A percentile compares a stretch with the other conserved stretches of the same genome.
Evolutionary conservation across 2,329 filamentous ascomycete genomes (phyloP).

Genomic region (Myotisia sp.): DNA sequence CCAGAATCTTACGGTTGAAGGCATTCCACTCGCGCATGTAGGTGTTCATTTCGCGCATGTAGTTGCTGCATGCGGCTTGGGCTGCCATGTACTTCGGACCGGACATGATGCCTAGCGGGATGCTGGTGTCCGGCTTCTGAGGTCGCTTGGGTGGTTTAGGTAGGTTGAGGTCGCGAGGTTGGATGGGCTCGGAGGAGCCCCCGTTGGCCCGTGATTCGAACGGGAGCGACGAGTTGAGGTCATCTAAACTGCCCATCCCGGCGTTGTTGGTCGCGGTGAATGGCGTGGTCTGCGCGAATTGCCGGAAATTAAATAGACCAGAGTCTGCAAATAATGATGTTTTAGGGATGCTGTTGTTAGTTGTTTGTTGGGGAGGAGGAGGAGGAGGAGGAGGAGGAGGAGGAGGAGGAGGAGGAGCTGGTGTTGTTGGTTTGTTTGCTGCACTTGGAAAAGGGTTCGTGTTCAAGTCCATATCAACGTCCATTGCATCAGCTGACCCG

Average conservation of each 20-base stretch:
- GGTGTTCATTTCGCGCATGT: conserved; percentile 38
- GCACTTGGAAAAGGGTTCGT: conserved; percentile 4
- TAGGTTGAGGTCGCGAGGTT: conserved; percentile 29
- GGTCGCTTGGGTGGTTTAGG: conserved; percentile 41
- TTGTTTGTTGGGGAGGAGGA: conserved; percentile 3
- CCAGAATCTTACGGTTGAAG: conserved; percentile 42
- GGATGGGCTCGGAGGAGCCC: conserved; percentile 20
- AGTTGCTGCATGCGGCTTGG: conserved; percentile 36
- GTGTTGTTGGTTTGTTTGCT: conserved; percentile 3
- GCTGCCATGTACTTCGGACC: no score
- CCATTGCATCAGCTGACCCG: conserved; percentile 30
- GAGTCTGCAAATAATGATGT: conserved; percentile 1
- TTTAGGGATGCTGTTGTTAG: conserved; percentile 10
- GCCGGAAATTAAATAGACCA: conserved; percentile 33
- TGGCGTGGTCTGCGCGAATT: conserved; percentile 37
- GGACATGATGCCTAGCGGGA: no score
- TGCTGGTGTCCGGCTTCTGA: no score
- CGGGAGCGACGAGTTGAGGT: conserved; percentile 41
- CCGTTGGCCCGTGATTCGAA: conserved; percentile 42
- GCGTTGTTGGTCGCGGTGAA: conserved; percentile 32
- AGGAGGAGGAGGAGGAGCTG: background rate
- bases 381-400: background rate
- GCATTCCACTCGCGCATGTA: conserved; percentile 45
- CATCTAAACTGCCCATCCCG: conserved; percentile 40
- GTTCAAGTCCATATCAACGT: conserved; percentile 30